Conservation (phyloP, 768 basidiomycete genomes). For the Leccinum variicolor region DNA sequence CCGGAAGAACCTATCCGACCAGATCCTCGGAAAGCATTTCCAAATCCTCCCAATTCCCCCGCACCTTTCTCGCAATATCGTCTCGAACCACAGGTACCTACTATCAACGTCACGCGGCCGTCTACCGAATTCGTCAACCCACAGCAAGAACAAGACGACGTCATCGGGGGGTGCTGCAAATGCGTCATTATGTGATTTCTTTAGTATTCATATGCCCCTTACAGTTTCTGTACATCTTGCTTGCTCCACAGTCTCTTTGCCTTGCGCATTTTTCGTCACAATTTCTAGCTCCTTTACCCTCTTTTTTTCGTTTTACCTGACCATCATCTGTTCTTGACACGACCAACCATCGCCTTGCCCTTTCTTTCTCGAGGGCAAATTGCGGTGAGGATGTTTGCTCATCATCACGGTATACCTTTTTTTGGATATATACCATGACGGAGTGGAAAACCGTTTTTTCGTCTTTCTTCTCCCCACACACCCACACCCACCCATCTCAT, state of each 20-base stretch:
- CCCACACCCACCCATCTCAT: constrained; percentile 11
- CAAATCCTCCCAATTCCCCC: constrained; percentile 46
- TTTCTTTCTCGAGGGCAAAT: neutral
- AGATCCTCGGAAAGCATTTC: constrained; percentile 10
- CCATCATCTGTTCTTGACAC: constrained; percentile 10
- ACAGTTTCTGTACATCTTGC: constrained; percentile 22
- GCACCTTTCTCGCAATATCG: constrained; percentile 64
- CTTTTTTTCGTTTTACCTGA: neutral
- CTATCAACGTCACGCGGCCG: constrained; percentile 29
- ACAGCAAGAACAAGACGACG: constrained; percentile 42
- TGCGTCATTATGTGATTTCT: constrained; percentile 77
- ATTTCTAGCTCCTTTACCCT: neutral
- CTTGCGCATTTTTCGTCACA: neutral
- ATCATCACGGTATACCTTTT: constrained; percentile 23
- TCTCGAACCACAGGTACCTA: constrained; percentile 27
- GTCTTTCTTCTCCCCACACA: constrained; percentile 6
- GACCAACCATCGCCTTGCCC: constrained; percentile 10
- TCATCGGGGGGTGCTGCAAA: constrained; percentile 63
- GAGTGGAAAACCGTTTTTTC: constrained; percentile 20
- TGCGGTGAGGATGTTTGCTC: constrained; percentile 15
- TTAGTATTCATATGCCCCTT: constrained; percentile 20
- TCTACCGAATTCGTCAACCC: constrained; percentile 27
- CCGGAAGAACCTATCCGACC: constrained; percentile 28
- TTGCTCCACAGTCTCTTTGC: constrained; percentile 16
- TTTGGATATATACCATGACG: constrained; percentile 18